These are phyloP conservation scores for Carex littledalei DNA, from an alignment of 176 grass and related monocot species.

Conservation along the genomic window DNA sequence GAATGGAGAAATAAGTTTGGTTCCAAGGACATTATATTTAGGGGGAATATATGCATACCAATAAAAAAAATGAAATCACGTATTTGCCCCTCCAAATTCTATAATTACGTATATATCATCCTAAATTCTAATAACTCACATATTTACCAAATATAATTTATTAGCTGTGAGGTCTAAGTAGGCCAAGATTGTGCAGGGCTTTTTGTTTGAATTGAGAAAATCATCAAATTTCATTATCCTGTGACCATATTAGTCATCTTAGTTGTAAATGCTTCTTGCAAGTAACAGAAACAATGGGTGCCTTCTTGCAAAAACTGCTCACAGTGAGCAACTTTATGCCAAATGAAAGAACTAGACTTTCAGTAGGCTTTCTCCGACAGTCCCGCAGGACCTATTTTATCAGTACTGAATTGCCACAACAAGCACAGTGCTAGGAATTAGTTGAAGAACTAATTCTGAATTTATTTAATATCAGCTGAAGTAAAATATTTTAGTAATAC, in stretches of 20 bases:
- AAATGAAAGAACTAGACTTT: not conserved
- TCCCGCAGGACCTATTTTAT: not conserved
- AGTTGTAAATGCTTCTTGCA: not conserved
- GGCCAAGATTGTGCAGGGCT: not conserved
- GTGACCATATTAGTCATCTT: not conserved
- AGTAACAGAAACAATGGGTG: not conserved
- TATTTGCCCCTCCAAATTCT: too few species aligned
- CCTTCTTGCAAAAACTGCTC: not conserved
- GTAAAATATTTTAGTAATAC: not conserved
- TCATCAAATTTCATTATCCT: not conserved
- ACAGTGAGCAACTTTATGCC: not conserved
- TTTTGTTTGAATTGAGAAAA: not conserved
- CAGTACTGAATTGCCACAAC: not conserved
- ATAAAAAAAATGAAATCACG: too few species aligned
- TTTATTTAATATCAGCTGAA: not conserved
- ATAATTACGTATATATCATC: too few species aligned
- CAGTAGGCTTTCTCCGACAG: not conserved
- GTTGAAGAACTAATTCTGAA: not conserved
- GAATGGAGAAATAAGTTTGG: not conserved
- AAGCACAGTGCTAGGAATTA: too few species aligned
- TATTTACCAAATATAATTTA: too few species aligned
- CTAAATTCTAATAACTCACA: too few species aligned
- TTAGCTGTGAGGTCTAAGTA: not conserved
- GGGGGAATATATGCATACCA: too few species aligned
- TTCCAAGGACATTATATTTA: not conserved